Conservation (phyloP, 192 early-diverging fungal species). For the Coemansia sp. region DNA sequence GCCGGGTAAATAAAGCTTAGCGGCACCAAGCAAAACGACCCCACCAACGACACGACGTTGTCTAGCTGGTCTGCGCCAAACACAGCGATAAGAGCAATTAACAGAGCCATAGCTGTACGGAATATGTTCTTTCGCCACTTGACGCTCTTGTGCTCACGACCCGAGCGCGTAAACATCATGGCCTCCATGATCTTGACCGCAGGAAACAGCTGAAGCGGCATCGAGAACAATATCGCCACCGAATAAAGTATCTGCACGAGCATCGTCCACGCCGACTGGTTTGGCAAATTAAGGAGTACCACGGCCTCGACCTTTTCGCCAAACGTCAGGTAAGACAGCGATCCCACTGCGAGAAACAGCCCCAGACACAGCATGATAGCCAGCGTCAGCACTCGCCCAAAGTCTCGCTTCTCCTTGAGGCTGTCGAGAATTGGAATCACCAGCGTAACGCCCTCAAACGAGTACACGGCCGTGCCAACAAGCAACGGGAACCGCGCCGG, state of each 20-base stretch:
- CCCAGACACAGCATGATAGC: conserved; percentile 78
- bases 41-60: conserved; percentile 84
- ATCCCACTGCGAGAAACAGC: conserved; percentile 86
- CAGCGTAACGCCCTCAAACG: conserved; percentile 89
- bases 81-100: conserved; percentile 79
- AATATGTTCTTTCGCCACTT: conserved; percentile 92
- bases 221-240: conserved; percentile 92
- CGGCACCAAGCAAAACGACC: conserved; percentile 79
- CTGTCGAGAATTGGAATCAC: conserved; percentile 75
- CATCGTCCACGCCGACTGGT: conserved; percentile 67
- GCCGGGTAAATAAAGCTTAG: conserved; percentile 89
- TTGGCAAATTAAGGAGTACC: conserved; percentile 88
- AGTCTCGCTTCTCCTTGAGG: conserved; percentile 87
- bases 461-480: conserved; percentile 95
- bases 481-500: conserved; percentile 80
- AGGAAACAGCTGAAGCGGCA: conserved; percentile 93
- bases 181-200: conserved; percentile 93
- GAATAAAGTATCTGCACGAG: conserved; percentile 86
- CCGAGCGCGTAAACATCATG: conserved; percentile 80
- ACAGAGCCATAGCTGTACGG: conserved; percentile 65
- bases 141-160: conserved; percentile 73
- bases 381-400: conserved; percentile 77
- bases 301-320: conserved; percentile 87
- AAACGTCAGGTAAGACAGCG: conserved; percentile 87
- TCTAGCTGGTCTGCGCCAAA: conserved; percentile 80